Evolutionary conservation across 2,329 filamentous ascomycete species (phyloP).

Genomic region (Cordyceps militaris): DNA sequence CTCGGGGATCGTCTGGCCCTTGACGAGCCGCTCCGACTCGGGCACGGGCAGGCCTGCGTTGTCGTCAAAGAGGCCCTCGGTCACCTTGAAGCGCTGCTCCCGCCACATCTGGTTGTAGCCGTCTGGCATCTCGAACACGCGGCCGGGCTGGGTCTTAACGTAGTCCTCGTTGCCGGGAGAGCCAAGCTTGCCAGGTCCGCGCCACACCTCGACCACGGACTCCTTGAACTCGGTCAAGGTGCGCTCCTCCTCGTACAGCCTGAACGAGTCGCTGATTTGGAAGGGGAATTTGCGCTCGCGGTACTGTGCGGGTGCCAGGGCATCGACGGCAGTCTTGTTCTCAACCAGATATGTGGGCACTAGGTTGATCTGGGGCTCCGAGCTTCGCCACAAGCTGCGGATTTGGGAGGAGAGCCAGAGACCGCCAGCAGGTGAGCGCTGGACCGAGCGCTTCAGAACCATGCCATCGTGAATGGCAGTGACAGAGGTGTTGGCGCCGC

Average conservation of each 20-base stretch:
- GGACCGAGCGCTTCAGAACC: conserved; percentile 83
- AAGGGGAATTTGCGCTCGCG: conserved; percentile 63
- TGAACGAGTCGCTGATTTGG: conserved; percentile 62
- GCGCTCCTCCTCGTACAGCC: conserved; percentile 80
- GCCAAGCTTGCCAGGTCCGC: conserved; percentile 63
- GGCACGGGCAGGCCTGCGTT: conserved; percentile 56
- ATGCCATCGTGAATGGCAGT: conserved; percentile 92
- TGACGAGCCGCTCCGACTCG: conserved; percentile 45
- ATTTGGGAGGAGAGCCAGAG: conserved; percentile 88
- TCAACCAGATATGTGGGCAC: conserved; percentile 83
- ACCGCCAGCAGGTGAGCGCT: conserved; percentile 78
- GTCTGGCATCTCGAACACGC: conserved; percentile 94
- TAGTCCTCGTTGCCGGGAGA: conserved; percentile 68
- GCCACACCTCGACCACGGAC: conserved; percentile 91
- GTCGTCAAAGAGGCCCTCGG: conserved; percentile 88
- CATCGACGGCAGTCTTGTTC: conserved; percentile 83
- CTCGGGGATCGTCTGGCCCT: conserved; percentile 74
- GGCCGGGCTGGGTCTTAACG: conserved; percentile 64
- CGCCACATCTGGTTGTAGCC: conserved; percentile 95
- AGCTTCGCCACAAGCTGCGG: conserved; percentile 67
- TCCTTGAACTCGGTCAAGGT: conserved; percentile 96
- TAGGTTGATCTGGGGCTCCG: conserved; percentile 63
- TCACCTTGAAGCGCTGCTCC: conserved; percentile 75
- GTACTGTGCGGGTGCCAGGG: conserved; percentile 70
- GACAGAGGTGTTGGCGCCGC: conserved; percentile 80